phyloP scores from a whole-genome alignment of 768 basidiomycete species.

The Hydnomerulius pinastri region DNA sequence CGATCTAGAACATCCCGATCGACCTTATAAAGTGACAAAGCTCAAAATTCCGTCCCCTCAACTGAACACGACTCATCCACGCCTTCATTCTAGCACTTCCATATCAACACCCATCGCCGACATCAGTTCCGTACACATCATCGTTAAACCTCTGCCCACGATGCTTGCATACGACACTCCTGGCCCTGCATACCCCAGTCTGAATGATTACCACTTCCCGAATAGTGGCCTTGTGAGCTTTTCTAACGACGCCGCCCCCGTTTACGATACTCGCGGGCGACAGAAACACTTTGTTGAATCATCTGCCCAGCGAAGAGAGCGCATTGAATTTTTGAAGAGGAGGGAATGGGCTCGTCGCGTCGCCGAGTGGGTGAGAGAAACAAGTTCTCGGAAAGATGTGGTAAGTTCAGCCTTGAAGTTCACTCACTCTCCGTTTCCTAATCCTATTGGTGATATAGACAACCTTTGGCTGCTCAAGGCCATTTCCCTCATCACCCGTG shows the following conservation, averaged over 20 bases:
- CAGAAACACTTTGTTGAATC: conserved; percentile 48
- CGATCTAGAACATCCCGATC: conserved; percentile 24
- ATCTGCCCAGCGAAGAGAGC: conserved; percentile 47
- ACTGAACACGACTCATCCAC: conserved; percentile 7
- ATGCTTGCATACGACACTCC: conserved; percentile 23
- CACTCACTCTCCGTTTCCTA: neutral
- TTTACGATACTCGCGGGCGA: conserved; percentile 46
- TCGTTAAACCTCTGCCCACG: neutral
- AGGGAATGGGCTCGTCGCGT: conserved; percentile 45
- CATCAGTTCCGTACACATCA: conserved; percentile 7
- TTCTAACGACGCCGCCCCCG: conserved; percentile 26
- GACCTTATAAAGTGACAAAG: conserved; percentile 2
- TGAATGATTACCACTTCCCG: conserved; percentile 13
- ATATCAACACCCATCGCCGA: conserved; percentile 2
- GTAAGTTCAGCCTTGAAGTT: conserved; percentile 11
- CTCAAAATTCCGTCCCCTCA: conserved; percentile 13
- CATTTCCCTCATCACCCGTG: conserved; percentile 10
- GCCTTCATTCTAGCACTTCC: neutral
- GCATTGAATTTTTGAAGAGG: conserved; percentile 52
- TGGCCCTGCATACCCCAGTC: conserved; percentile 4
- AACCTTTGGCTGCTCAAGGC: conserved; percentile 16
- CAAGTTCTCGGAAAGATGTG: conserved; percentile 27
- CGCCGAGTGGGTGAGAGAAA: conserved; percentile 39
- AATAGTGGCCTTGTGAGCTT: neutral
- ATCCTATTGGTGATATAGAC: conserved; percentile 12